phyloP scores from a whole-genome alignment of 164 flowering plant species.

The Sedum album region DNA sequence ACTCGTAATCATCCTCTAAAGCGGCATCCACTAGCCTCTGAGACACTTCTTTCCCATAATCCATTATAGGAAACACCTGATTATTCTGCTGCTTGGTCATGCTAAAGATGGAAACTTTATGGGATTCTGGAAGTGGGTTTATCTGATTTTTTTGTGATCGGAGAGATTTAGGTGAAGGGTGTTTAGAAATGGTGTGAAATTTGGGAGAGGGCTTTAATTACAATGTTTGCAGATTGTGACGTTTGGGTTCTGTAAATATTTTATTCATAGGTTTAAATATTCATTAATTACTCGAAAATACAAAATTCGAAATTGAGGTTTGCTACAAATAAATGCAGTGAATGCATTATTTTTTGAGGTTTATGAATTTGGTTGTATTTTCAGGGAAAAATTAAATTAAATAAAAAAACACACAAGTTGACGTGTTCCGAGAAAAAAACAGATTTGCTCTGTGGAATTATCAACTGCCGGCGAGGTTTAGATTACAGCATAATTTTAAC shows the following conservation, averaged over 20 bases:
- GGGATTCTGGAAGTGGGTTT: background rate
- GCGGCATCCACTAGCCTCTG: slow-evolving; percentile 64
- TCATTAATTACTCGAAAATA: background rate
- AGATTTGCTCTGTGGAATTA: background rate
- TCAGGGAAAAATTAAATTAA: background rate
- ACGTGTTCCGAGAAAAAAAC: background rate
- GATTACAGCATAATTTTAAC: too few relatives aligned
- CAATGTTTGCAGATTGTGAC: background rate
- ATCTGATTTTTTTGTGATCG: background rate
- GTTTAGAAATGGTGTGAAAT: background rate
- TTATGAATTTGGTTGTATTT: background rate
- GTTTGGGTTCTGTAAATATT: background rate
- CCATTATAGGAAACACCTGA: slow-evolving; percentile 57
- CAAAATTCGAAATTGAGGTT: background rate
- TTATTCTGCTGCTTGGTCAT: background rate
- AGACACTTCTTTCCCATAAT: slow-evolving; percentile 66
- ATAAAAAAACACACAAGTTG: background rate
- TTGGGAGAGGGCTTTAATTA: background rate
- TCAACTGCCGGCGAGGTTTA: background rate
- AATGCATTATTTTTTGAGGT: background rate
- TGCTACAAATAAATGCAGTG: background rate
- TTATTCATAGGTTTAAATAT: background rate
- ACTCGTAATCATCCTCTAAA: slow-evolving; percentile 43
- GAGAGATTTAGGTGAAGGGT: background rate
- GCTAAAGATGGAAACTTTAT: background rate